Conservation (phyloP, 73 alveolate genomes). For the Tetrahymena malaccensis region DNA sequence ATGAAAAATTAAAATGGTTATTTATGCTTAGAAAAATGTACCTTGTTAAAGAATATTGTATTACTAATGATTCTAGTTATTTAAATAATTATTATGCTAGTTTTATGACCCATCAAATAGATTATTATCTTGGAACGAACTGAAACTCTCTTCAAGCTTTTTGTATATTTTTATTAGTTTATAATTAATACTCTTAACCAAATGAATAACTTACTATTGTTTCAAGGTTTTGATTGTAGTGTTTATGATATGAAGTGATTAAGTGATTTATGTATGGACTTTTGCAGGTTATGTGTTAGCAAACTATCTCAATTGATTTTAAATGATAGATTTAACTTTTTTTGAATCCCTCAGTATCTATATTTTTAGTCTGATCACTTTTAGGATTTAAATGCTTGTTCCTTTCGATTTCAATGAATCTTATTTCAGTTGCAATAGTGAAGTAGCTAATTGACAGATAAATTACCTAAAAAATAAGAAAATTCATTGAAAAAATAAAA, state of each 20-base stretch:
- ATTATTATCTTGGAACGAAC: not conserved
- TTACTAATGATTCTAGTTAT: not conserved
- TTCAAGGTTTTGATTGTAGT: slow-evolving; percentile 23
- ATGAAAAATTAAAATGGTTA: not conserved
- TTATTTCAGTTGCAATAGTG: slow-evolving; percentile 38
- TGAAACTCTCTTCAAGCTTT: not conserved
- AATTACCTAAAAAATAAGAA: not conserved
- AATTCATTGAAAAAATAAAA: not conserved
- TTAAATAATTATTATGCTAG: not conserved
- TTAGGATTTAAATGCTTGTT: not conserved
- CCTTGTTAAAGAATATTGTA: not conserved
- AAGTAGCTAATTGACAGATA: slow-evolving; percentile 30
- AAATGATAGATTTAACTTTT: slow-evolving; percentile 27
- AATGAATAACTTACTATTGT: not conserved
- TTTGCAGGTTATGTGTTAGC: slow-evolving; percentile 23
- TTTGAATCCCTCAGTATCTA: slow-evolving; percentile 33
- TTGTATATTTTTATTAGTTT: not conserved
- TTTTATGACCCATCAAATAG: not conserved
- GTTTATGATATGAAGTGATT: slow-evolving; percentile 34
- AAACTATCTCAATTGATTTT: slow-evolving; percentile 35
- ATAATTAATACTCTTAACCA: no score
- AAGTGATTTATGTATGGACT: slow-evolving; percentile 38
- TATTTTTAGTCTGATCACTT: slow-evolving; percentile 1
- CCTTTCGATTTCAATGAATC: slow-evolving; percentile 32
- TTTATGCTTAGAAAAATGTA: not conserved